Base-by-base conservation (phyloP, 257 asterid genomes). In the Coffea canephora region DNA sequence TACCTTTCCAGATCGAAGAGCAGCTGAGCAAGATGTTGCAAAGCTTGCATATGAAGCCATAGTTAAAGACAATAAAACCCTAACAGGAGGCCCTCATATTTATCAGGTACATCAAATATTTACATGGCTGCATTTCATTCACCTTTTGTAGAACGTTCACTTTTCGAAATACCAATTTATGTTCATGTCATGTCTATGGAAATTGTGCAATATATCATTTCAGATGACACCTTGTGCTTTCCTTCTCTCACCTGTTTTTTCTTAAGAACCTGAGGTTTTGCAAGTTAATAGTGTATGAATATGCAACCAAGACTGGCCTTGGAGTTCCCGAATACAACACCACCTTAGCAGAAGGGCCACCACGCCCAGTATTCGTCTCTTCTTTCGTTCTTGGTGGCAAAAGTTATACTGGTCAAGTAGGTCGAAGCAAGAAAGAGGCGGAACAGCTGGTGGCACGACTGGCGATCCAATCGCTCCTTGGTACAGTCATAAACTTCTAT, bases 221-320 rank as follows among this genome's bases (percentile, higher is more conserved):
- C 6, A n/a, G 39, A 43, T 9, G 27, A 65, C 1, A 34, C 64
- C 16, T 12, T 10, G 76, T 21, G 48, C 9, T 41, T 73, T 19
- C 31, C 52, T 39, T 39, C n/a, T 62, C 9, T 15, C 43, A 12
- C 31, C 69, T 81, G 2, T 66, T 70, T 70, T 59, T 13, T 48
- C 76, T 66, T 8, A 74, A 84, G 86, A 78, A 84, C 11, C 87
- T 81, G 0, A 71, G 25, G 14, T 59, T 75, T 46, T 83, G 86
- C 79, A 83, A 86, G 65, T 79, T 85, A 25, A 73, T 86, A 50
- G 66, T 86, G 65, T 65, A 86, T 57, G 86, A 86, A 66, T 86
- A 76, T 65, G 84, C 86, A 34, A 77, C 71, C 65, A 86, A 74
- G 83, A 64, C 46, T 75, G 84, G 77, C 77, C 31, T 84, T 64